Evolutionary conservation across 2,329 filamentous ascomycete genomes (phyloP), one percentile per base, ranked within the genome.

Genomic region (Nigrospora oryzae): DNA sequence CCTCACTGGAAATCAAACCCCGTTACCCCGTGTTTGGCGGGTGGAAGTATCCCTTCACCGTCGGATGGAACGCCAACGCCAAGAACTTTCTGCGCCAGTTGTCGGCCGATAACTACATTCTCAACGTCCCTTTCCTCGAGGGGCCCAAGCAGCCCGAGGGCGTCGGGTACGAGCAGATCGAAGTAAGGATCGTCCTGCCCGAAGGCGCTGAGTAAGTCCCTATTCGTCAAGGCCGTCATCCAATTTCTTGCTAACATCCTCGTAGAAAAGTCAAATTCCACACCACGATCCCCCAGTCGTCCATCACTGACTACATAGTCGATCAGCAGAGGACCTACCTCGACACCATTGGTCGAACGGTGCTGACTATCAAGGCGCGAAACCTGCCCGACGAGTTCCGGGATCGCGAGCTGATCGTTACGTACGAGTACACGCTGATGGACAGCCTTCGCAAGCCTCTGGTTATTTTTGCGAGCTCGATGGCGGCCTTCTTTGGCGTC

Each of bases 31-130:
- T 98, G 19, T 98, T 96, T 58, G 93, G 93, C 48, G 89, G 88
- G 49, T 98, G 93, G 93, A 95, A 95, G 67, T 97, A 96, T 67
- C 93, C 87, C 53, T 98, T 97, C 73, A 88, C 86, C 47, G 83
- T 97, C 46, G 93, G 93, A 54, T 98, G 93, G 93, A 94, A 97
- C 69, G 83, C 86, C 43, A 81, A 95, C 53, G 74, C 94, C 28
- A 81, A 81, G 57, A 79, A 78, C 46, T 93, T 87, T 63, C 63
- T 98, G 53, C 83, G 88, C 56, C 79, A 73, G 54, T 73, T 77
- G 36, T 68, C 73, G 38, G 75, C 75, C 23, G 81, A 88, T 48
- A 77, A 80, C n/a, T 95, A 88, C 58, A 76, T 95, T 11, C 75
- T 98, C 48, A 94, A 88, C 60, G 83, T 96, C 8, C 91, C 93